Conservation (phyloP, 257 asterid genomes). For the Scutellaria barbata region DNA sequence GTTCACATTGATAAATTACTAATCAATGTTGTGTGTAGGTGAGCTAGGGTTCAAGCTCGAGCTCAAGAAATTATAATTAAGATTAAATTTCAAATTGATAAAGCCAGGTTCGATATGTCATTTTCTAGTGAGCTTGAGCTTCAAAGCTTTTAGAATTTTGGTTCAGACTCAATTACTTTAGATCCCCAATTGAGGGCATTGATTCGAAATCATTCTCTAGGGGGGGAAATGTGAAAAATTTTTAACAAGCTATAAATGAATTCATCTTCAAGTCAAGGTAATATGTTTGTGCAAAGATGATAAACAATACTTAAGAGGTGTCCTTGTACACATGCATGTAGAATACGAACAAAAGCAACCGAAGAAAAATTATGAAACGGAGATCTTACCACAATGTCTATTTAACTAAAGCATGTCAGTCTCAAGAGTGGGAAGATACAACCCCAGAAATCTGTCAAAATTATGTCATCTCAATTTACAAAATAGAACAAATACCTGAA, state of each 20-base stretch:
- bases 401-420: background rate
- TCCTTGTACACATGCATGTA: background rate
- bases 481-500: slow-evolving; percentile 65
- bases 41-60: no score
- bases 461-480: background rate
- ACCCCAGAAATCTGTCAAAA: slow-evolving; percentile 9
- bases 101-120: no score
- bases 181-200: background rate
- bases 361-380: background rate
- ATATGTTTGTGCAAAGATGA: background rate
- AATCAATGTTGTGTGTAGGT: no score
- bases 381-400: background rate
- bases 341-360: background rate
- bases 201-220: background rate
- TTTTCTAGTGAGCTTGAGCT: no score
- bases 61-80: no score
- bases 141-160: background rate
- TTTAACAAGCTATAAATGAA: background rate
- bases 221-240: background rate
- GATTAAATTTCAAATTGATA: no score
- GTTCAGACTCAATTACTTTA: background rate
- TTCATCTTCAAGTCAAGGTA: background rate
- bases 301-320: background rate
- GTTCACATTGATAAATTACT: no score
- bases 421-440: slow-evolving; percentile 9